Conservation (phyloP, 106 monocot species). For the Apostasia shenzhenica region DNA sequence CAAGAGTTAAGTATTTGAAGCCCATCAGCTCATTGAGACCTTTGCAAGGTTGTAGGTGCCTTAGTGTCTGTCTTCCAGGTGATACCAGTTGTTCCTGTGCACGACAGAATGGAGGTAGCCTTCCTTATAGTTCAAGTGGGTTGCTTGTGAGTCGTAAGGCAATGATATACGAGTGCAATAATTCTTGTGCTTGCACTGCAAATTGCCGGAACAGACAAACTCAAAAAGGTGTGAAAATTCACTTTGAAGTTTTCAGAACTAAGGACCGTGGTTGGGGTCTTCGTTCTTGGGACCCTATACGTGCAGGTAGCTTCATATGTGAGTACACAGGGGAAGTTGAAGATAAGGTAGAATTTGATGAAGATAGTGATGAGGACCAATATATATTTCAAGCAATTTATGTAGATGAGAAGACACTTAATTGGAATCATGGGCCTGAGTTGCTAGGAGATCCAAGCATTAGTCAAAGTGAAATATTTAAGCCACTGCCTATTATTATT, state of each 20-base stretch:
- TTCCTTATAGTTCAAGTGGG: conserved; percentile 60
- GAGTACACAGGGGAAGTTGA: conserved; percentile 67
- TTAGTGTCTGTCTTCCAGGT: conserved; percentile 44
- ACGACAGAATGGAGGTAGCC: conserved; percentile 44
- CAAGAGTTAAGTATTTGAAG: conserved; percentile 20
- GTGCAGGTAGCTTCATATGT: conserved; percentile 64
- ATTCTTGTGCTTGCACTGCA: conserved; percentile 35
- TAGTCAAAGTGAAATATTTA: conserved; percentile 20
- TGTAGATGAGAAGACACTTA: conserved; percentile 37
- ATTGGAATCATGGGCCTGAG: conserved; percentile 76
- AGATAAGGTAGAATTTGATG: conserved; percentile 23
- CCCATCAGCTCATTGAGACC: conserved; percentile 16
- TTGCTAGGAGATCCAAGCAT: conserved; percentile 51
- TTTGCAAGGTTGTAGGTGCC: conserved; percentile 42
- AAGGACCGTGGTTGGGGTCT: conserved; percentile 73
- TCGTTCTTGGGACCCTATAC: conserved; percentile 66
- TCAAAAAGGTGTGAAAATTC: conserved; percentile 47
- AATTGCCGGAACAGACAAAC: conserved; percentile 59
- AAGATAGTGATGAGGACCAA: conserved; percentile 42
- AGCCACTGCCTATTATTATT: conserved; percentile 36
- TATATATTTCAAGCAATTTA: conserved; percentile 44
- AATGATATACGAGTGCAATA: conserved; percentile 59
- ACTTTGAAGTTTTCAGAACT: conserved; percentile 78
- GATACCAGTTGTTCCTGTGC: conserved; percentile 51
- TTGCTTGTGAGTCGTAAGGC: conserved; percentile 54